Evolutionary conservation across 805 yeast species (phyloP).

Genomic region (Spathaspora gorwiae): DNA sequence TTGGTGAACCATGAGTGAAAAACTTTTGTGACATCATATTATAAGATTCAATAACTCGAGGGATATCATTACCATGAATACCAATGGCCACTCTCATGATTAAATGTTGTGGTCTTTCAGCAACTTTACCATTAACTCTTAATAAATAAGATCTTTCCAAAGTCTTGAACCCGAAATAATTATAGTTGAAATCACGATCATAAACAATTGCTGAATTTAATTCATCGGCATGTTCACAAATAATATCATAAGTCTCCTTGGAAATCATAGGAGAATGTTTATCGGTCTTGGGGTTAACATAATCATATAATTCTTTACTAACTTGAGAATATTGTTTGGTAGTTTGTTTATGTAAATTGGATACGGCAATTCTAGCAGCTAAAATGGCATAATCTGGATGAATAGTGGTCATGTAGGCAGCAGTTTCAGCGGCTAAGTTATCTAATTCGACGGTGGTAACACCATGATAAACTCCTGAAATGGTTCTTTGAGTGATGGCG

Average conservation of each 20-base stretch:
- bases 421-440: conserved; percentile 85
- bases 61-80: conserved; percentile 53
- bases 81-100: conserved; percentile 61
- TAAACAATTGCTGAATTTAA: conserved; percentile 43
- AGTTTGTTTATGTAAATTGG: conserved; percentile 92
- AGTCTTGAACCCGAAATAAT: conserved; percentile 60
- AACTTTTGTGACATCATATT: conserved; percentile 55
- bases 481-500: conserved; percentile 91
- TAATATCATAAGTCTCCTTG: conserved; percentile 36
- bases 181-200: conserved; percentile 50
- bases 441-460: conserved; percentile 82
- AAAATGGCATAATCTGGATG: conserved; percentile 96
- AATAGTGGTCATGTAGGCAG: conserved; percentile 94
- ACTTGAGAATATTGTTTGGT: conserved; percentile 81
- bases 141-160: conserved; percentile 55
- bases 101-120: conserved; percentile 60
- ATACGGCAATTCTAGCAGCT: conserved; percentile 94
- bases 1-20: conserved; percentile 61
- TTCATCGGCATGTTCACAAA: conserved; percentile 35
- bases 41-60: conserved; percentile 51
- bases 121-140: conserved; percentile 51
- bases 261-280: conserved; percentile 47
- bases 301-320: conserved; percentile 64
- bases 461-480: conserved; percentile 94
- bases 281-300: conserved; percentile 76